Percentiles rank a stretch among this genome's conserved stretches.
Conservation (phyloP, 1,284 basidiomycete species). For the Heliocybe sulcata region DNA sequence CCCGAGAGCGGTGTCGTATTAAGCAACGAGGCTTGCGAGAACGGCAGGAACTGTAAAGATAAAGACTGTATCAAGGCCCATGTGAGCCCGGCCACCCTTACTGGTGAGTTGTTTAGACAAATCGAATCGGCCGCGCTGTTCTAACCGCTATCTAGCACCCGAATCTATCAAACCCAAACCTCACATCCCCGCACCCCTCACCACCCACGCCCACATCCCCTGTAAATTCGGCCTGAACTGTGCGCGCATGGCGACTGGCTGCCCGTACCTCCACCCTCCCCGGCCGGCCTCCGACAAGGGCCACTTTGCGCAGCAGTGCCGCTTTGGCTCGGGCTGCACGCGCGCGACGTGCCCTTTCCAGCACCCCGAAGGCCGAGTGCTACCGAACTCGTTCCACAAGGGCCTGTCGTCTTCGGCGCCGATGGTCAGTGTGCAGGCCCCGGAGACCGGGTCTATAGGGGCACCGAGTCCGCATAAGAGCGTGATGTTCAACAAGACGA, state of each 20-base stretch:
- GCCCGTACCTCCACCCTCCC: constrained; percentile 63
- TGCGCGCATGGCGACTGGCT: constrained; percentile 52
- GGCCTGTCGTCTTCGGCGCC: constrained; percentile 56
- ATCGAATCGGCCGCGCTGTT: background rate
- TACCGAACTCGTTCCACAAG: constrained; percentile 71
- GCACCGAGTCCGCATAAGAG: constrained; percentile 55
- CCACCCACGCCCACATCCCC: constrained; percentile 28
- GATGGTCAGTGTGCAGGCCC: constrained; percentile 48
- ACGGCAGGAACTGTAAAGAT: constrained; percentile 81
- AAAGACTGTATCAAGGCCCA: constrained; percentile 87
- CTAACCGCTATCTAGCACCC: constrained; percentile 10
- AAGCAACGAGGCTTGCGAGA: constrained; percentile 84
- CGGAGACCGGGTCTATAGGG: constrained; percentile 59
- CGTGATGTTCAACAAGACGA: constrained; percentile 53
- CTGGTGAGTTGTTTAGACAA: constrained; percentile 39
- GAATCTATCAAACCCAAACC: constrained; percentile 12
- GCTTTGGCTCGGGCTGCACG: constrained; percentile 74
- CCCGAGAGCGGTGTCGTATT: constrained; percentile 89
- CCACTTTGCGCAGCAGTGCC: constrained; percentile 48
- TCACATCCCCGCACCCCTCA: constrained; percentile 15
- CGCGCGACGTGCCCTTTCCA: constrained; percentile 69
- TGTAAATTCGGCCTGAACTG: constrained; percentile 75
- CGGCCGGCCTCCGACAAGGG: constrained; percentile 26
- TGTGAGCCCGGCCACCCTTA: constrained; percentile 76
- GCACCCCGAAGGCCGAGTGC: constrained; percentile 73